phyloP scores from a whole-genome alignment of 805 yeast species.

The Candida qinlingensis region DNA sequence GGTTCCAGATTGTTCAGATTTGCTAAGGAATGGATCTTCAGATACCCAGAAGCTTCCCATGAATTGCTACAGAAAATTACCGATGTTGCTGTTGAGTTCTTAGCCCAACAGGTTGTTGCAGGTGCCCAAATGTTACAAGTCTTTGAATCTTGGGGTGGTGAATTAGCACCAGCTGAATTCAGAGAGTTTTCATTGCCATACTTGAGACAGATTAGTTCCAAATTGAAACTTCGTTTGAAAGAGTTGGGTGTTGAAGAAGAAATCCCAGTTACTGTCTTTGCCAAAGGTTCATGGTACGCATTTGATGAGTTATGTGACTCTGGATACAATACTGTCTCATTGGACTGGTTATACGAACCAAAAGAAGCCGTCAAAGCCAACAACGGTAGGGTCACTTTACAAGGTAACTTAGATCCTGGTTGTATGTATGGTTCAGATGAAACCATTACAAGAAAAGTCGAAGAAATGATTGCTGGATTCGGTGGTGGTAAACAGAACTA shows the following conservation, averaged over 20 bases:
- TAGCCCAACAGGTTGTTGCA: conserved; percentile 91
- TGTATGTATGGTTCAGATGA: conserved; percentile 86
- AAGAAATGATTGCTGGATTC: conserved; percentile 83
- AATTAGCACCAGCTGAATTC: conserved; percentile 86
- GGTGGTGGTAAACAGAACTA: conserved; percentile 92
- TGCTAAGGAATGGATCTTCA: conserved; percentile 89
- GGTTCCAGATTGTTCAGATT: conserved; percentile 88
- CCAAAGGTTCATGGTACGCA: conserved; percentile 98
- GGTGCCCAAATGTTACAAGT: conserved; percentile 98
- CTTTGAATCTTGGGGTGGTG: conserved; percentile 98
- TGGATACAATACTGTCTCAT: conserved; percentile 83
- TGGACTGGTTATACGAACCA: conserved; percentile 90
- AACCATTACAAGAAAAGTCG: conserved; percentile 72
- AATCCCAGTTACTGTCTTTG: conserved; percentile 85
- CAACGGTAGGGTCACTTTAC: conserved; percentile 74
- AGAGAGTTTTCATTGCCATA: conserved; percentile 86
- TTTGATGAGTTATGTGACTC: conserved; percentile 74
- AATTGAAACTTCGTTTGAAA: conserved; percentile 60
- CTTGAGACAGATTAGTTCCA: conserved; percentile 64
- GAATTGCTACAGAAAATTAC: conserved; percentile 70
- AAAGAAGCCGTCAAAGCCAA: conserved; percentile 73
- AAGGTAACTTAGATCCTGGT: conserved; percentile 96
- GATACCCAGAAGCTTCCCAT: conserved; percentile 68
- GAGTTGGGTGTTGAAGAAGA: conserved; percentile 67
- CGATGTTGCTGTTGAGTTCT: conserved; percentile 84